Evolutionary conservation across 768 basidiomycete genomes (phyloP), one percentile per base, ranked within the genome.

Genomic region (Podaxis rugospora): DNA sequence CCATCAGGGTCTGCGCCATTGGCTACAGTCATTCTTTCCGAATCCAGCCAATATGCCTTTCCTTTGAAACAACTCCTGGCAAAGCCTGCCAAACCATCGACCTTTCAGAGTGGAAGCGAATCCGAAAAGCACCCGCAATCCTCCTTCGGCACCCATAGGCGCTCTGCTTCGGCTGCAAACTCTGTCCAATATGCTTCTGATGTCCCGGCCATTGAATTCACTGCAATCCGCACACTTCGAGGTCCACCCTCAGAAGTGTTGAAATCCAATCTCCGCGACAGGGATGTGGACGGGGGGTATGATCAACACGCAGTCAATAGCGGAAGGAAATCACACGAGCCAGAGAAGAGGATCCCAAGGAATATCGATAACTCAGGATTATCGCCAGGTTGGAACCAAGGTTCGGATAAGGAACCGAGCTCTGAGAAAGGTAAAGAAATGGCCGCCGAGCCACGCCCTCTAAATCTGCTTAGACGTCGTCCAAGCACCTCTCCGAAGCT

Each of bases 41-140:
- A 61, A 7, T n/a, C 21, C 9, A 54, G 18, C 23, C 50, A 54
- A 7, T 54, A 27, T 16, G n/a, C 59, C 1, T 42, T 60, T 25
- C 51, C 59, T 11, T 27, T 60, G 5, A 60, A 60, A 32, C 51
- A 53, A 16, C 51, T 60, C 13, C 59, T 60, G 13, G 25, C 59
- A 2, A 60, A 53, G 16, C 59, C 59, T 5, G 59, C 59, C 3
- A 27, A 21, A 21, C 59, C 59, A 5, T 46, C 52, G 4, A 27
- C 28, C 18, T 35, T 60, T 35, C 28, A 18, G 3, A 46, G 39
- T 25, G 42, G 51, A 14, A 44, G 51, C 46, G 51, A 53, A 13
- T 27, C 42, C 16, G 51, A 52, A 23, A 35, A 40, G 13, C 11
- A 18, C 3, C 37, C 23, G 2, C 35, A 16, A 36, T 2, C 52